Conservation (phyloP, 352 stramenopile species). For the Globisporangium carolinianum region DNA sequence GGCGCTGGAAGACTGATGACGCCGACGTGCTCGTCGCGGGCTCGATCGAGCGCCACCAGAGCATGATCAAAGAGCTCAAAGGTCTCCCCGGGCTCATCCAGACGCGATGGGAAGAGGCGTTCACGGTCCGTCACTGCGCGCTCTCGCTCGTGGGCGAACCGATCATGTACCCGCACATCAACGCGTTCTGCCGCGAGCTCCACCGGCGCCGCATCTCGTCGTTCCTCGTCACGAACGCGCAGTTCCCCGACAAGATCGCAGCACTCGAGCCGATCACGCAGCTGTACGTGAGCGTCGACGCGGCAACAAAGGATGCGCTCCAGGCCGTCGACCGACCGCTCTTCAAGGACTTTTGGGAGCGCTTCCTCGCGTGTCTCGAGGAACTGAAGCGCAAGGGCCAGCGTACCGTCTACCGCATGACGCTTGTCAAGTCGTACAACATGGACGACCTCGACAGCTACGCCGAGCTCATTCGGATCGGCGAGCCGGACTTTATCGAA, state of each 20-base stretch:
- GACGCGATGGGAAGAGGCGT: slow-evolving; percentile 93
- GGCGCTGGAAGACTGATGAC: slow-evolving; percentile 97
- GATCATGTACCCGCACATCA: slow-evolving; percentile 99
- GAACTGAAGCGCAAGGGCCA: slow-evolving; percentile 93
- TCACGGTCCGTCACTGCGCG: slow-evolving; percentile 95
- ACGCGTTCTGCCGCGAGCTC: slow-evolving; percentile 94
- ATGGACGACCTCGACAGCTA: slow-evolving; percentile 95
- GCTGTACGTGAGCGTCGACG: slow-evolving; percentile 98
- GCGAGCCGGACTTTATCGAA: slow-evolving; percentile 91
- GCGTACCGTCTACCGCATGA: slow-evolving; percentile 95
- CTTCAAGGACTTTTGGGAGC: slow-evolving; percentile 97
- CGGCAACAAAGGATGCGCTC: slow-evolving; percentile 93
- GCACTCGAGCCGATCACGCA: slow-evolving; percentile 96
- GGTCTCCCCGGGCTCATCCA: slow-evolving; percentile 93
- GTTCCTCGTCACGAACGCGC: slow-evolving; percentile 98
- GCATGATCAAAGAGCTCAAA: slow-evolving; percentile 95
- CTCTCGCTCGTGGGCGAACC: slow-evolving; percentile 97
- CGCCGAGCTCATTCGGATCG: slow-evolving; percentile 89
- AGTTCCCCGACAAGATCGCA: slow-evolving; percentile 96
- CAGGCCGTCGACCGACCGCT: slow-evolving; percentile 94
- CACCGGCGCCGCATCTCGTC: slow-evolving; percentile 94
- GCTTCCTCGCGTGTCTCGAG: slow-evolving; percentile 89
- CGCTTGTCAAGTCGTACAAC: slow-evolving; percentile 98
- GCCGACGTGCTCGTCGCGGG: slow-evolving; percentile 93
- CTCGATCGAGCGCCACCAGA: slow-evolving; percentile 86